phyloP scores from a whole-genome alignment of 305 asterid genomes.

The Solanum hybrid region DNA sequence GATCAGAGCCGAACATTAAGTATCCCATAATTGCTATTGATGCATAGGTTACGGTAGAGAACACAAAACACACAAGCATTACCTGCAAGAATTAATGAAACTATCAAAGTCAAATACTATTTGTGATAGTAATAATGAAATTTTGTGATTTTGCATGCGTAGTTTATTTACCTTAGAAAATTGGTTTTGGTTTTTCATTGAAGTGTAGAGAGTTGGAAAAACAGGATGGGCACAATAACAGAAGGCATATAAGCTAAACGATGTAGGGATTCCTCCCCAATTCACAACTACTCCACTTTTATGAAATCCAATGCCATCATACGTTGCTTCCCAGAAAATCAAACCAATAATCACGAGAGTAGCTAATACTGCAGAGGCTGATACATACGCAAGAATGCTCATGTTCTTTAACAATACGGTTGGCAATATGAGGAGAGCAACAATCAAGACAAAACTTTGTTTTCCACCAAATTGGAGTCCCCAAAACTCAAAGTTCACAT shows the following conservation, averaged over 20 bases:
- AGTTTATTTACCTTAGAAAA: slow-evolving; percentile 32
- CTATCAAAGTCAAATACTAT: not conserved
- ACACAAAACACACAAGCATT: slow-evolving; percentile 33
- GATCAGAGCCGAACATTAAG: slow-evolving; percentile 43
- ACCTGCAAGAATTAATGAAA: slow-evolving; percentile 27
- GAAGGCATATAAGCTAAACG: slow-evolving; percentile 40
- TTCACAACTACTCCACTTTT: slow-evolving; percentile 10
- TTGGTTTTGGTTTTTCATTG: slow-evolving; percentile 32
- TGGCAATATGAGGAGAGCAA: slow-evolving; percentile 20
- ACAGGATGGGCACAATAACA: slow-evolving; percentile 55
- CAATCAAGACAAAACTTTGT: slow-evolving; percentile 4
- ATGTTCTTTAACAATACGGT: slow-evolving; percentile 22
- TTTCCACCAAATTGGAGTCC: slow-evolving; percentile 13
- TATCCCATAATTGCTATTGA: slow-evolving; percentile 47
- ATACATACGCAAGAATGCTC: slow-evolving; percentile 26
- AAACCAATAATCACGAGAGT: slow-evolving; percentile 18
- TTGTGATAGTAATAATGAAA: not conserved
- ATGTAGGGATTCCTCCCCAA: slow-evolving; percentile 42
- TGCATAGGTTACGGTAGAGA: slow-evolving; percentile 33
- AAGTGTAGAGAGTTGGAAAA: slow-evolving; percentile 57
- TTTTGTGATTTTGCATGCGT: not conserved
- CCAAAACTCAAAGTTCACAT: not conserved
- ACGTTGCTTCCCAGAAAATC: not conserved
- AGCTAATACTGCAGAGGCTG: slow-evolving; percentile 29
- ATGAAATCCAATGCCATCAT: not conserved